A percentile compares a stretch with the other conserved stretches of the same genome.
phyloP scores from a whole-genome alignment of 176 grass and related monocot genomes.

The Phoenix roebelenii region DNA sequence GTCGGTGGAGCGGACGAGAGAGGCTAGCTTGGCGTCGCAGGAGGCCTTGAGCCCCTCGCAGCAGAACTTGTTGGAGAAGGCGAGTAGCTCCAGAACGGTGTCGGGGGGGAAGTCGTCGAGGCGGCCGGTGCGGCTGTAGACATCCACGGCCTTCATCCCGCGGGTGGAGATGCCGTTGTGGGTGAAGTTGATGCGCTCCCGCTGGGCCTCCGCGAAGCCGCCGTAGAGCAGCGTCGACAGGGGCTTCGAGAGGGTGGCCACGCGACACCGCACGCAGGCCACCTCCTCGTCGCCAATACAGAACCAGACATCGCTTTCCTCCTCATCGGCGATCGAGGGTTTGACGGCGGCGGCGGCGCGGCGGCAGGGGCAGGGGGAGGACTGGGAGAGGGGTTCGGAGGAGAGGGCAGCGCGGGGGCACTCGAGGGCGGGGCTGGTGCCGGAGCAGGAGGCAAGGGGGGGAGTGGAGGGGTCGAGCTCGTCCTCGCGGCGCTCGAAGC shows the following conservation, averaged over 20 bases:
- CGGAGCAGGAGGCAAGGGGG: conserved; percentile 40
- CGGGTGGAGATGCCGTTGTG: conserved; percentile 56
- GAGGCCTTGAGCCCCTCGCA: conserved; percentile 67
- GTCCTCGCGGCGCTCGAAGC: conserved; percentile 81
- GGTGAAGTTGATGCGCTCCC: conserved; percentile 71
- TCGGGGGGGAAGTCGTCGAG: conserved; percentile 49
- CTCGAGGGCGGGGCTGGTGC: conserved; percentile 64
- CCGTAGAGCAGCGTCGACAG: conserved; percentile 82
- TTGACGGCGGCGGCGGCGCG: conserved; percentile 13
- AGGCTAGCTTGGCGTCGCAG: conserved; percentile 63
- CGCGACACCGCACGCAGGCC: conserved; percentile 69
- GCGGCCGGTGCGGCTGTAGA: conserved; percentile 44
- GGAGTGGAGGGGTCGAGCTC: conserved; percentile 49
- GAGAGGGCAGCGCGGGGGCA: conserved; percentile 71
- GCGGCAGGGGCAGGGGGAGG: conserved; percentile 52
- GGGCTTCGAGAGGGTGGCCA: conserved; percentile 65
- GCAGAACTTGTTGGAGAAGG: conserved; percentile 88
- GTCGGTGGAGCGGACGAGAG: conserved; percentile 44
- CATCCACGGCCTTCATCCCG: conserved; percentile 64
- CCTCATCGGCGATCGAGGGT: conserved; percentile 7
- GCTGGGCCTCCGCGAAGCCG: conserved; percentile 74
- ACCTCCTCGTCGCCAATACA: conserved; percentile 74
- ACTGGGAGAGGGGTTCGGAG: conserved; percentile 22
- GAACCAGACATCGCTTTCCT: conserved; percentile 78
- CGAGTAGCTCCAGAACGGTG: conserved; percentile 59